Conservation (phyloP, 306 rosid species). For the Crotalaria pallida region DNA sequence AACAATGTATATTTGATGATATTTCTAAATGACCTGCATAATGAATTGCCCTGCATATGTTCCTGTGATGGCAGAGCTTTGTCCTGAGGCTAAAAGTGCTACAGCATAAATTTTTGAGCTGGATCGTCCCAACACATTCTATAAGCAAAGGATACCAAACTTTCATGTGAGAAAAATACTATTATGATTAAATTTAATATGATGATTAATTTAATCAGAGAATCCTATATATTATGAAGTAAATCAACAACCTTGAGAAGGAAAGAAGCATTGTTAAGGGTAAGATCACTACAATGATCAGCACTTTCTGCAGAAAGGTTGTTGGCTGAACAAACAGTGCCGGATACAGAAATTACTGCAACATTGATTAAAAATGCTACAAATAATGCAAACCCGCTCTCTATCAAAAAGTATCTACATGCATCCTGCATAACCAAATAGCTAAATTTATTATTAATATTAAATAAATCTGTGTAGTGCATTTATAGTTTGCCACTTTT, state of each 20-base stretch:
- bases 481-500: too few species aligned
- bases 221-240: background rate
- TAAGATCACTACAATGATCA: conserved; percentile 45
- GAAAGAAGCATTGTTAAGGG: conserved; percentile 72
- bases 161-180: background rate
- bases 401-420: conserved; percentile 64
- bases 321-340: conserved; percentile 43
- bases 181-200: background rate
- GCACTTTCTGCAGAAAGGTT: conserved; percentile 31
- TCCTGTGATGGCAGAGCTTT: conserved; percentile 91
- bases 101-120: conserved; percentile 74
- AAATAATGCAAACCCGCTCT: conserved; percentile 71
- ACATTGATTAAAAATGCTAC: conserved; percentile 79
- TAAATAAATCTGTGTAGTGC: too few species aligned
- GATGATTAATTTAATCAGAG: background rate
- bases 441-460: background rate
- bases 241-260: conserved; percentile 63
- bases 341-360: conserved; percentile 66
- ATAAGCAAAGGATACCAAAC: background rate
- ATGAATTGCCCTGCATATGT: conserved; percentile 85
- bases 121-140: conserved; percentile 81
- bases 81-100: conserved; percentile 88
- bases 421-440: conserved; percentile 57
- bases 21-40: conserved; percentile 66
- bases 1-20: background rate